Evolutionary conservation across 352 stramenopile species (phyloP), one percentile per base, ranked within the genome.

Genomic region (Halophytophthora polymorphica): DNA sequence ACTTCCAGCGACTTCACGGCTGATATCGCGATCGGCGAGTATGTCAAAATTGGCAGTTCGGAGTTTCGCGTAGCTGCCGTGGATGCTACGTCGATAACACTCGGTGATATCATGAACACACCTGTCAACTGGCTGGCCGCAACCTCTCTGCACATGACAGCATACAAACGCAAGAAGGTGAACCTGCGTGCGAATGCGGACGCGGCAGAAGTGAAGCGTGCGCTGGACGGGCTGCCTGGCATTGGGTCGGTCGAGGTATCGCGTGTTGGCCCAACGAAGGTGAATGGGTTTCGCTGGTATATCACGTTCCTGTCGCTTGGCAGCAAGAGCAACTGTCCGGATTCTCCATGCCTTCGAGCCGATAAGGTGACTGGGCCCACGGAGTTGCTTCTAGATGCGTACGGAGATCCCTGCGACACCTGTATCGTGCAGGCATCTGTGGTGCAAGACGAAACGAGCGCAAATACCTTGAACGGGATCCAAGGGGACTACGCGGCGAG

Each of bases 301-400:
- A 66, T 93, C 3, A 89, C 83, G 17, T 87, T 93, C 35, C 35
- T 79, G 45, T 90, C 79, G 1, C 71, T 93, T 12, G 64, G 80
- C 0, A 72, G 39, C 22, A 69, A 58, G 18, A 77, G 44, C 5
- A 77, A 53, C 11, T 88, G 74, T 36, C 77, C 77, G 2, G 38
- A 58, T 14, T 82, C 79, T n/a, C 79, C 79, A 7, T 88, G 75
- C 23, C 56, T 90, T 6, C 60, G 60, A 3, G 73, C 73, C 0
- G 77, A 90, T 34, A 86, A 79, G 49, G 55, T 63, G 19, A 75
- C 61, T 5, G 77, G 77, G 1, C 61, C 50, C 0, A 53, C 43
- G 1, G 47, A 53, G 0, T 64, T 60, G 11, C 55, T 87, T 18
- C 62, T 55, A 2, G 71, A 93, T 48, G 70, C 71, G 6, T 80